phyloP scores from a whole-genome alignment of 176 grass and related monocot genomes.

The Carex kokanica region DNA sequence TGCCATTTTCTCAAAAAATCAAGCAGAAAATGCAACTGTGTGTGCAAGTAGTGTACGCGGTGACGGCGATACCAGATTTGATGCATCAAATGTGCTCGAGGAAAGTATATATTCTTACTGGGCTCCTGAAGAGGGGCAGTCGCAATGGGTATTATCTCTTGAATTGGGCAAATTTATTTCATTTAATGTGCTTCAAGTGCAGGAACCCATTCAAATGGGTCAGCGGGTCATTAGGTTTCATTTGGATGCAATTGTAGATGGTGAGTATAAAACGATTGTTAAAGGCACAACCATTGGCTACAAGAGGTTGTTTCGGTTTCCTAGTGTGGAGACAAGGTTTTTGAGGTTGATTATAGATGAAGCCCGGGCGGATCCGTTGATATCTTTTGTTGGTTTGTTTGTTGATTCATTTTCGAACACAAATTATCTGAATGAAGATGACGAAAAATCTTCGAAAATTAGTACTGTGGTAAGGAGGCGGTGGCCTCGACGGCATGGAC shows the following conservation, averaged over 20 bases:
- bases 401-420: conserved; percentile 45
- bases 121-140: conserved; percentile 56
- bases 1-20: conserved; percentile 67
- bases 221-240: conserved; percentile 78
- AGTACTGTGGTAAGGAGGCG: conserved; percentile 29
- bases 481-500: conserved; percentile 3
- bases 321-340: conserved; percentile 31
- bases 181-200: conserved; percentile 78
- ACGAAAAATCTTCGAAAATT: conserved; percentile 13
- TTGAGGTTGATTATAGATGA: conserved; percentile 50
- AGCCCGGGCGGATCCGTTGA: conserved; percentile 58
- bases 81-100: conserved; percentile 53
- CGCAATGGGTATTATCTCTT: conserved; percentile 54
- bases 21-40: conserved; percentile 54
- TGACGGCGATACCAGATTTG: conserved; percentile 49
- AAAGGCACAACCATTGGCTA: conserved; percentile 74
- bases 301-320: conserved; percentile 72
- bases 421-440: conserved; percentile 31
- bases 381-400: conserved; percentile 70
- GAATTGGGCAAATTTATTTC: conserved; percentile 41
- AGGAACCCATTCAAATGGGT: conserved; percentile 94
- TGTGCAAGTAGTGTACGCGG: conserved; percentile 63
- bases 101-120: conserved; percentile 67
- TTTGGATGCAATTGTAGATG: conserved; percentile 45
- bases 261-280: conserved; percentile 48